A percentile compares a stretch with the other conserved stretches of the same genome.
phyloP scores from a whole-genome alignment of 805 yeast species.

The Lipomyces yamanashiensis region DNA sequence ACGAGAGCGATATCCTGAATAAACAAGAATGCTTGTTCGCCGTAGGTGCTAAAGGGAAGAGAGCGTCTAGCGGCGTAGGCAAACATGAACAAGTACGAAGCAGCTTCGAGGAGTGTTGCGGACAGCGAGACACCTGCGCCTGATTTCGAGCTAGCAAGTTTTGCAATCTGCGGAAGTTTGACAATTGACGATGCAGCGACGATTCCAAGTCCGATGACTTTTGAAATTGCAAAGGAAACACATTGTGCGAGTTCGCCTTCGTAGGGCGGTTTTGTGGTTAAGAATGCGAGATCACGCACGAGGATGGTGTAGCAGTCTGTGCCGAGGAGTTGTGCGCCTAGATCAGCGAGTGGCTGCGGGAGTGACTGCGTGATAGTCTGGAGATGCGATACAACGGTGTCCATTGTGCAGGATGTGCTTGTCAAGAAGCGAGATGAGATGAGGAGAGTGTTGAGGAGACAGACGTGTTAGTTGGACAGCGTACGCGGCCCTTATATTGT shows the following conservation, averaged over 20 bases:
- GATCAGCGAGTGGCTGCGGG: conserved; percentile 36
- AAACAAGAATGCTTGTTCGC: conserved; percentile 47
- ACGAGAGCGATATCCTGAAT: conserved; percentile 47
- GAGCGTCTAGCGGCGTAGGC: conserved; percentile 48
- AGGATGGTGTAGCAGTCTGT: conserved; percentile 38
- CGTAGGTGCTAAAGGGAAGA: conserved; percentile 49
- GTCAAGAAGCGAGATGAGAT: background rate
- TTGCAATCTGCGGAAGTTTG: conserved; percentile 51
- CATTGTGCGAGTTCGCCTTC: conserved; percentile 32
- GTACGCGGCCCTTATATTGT: too few species aligned
- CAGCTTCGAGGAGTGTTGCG: conserved; percentile 46
- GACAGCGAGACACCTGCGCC: conserved; percentile 48
- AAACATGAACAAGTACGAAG: conserved; percentile 45
- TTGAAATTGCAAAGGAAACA: conserved; percentile 43
- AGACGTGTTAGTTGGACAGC: too few species aligned
- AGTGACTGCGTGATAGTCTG: conserved; percentile 14
- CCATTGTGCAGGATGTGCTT: background rate
- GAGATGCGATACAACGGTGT: background rate
- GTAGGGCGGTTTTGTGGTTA: conserved; percentile 32
- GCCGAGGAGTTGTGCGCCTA: conserved; percentile 38
- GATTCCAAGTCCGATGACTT: conserved; percentile 47
- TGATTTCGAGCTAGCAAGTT: conserved; percentile 44
- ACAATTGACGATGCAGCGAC: conserved; percentile 47
- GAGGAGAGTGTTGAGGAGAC: background rate
- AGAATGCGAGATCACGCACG: conserved; percentile 39